Base-by-base conservation (phyloP, 2,329 filamentous ascomycete species). In the Aspergillus sp. region DNA sequence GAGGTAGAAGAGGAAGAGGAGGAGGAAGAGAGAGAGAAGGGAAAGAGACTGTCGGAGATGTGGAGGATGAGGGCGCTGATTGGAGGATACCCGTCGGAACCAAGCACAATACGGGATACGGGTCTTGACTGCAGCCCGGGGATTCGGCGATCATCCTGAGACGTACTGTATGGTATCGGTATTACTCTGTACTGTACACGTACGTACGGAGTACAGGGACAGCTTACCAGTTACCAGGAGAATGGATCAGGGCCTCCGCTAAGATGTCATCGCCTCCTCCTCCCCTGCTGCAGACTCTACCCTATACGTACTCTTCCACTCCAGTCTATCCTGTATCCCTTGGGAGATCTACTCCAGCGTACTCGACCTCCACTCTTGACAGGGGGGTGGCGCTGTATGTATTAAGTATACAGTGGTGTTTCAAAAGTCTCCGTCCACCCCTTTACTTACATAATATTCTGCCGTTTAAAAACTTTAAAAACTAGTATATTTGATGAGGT, bases 41-140 rank as follows among this genome's bases (percentile, higher is more conserved):
- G 33, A 30, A 33, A 34, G 37, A 39, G 37, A 40, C 36, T 36
- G 40, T 42, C 5, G 6, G 19, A 39, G 31, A 32, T 29, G 34
- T 34, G 8, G 14, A 26, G 6, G 29, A 12, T 29, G n/a, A n/a
- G n/a, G n/a, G n/a, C n/a, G n/a, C 30, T 44, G 34, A 48, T 47
- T 48, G 45, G 45, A 32, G 36, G 43, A 45, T 47, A 40, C 32
- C 34, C 37, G 29, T 28, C 37, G 41, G 41, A 36, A 42, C 41
- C 43, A 41, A 40, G 24, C 19, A 22, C 10, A n/a, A n/a, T n/a
- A n/a, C n/a, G n/a, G n/a, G n/a, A n/a, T 22, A 22, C 19, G 19
- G 19, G 19, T 22, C 19, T 10, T 10, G n/a, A n/a, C n/a, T n/a
- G n/a, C n/a, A n/a, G n/a, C n/a, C n/a, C n/a, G 39, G 38, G 34